Evolutionary conservation across 768 basidiomycete genomes (phyloP), one percentile per base, ranked within the genome.

Genomic region (Lyophyllum atratum): DNA sequence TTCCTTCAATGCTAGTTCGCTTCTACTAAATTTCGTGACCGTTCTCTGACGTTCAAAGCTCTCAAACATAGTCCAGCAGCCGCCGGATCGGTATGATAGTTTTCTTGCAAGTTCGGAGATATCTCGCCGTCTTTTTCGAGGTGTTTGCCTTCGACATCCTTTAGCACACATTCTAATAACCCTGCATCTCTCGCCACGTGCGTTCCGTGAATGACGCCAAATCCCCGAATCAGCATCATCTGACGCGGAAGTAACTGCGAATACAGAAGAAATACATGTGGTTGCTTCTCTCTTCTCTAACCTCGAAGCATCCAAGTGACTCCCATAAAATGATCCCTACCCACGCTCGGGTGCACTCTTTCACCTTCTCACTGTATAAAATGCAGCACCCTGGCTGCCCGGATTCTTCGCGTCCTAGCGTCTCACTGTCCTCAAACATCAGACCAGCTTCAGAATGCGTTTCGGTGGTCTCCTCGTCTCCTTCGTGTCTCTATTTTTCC

Each of bases 401-500:
- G 26, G 2, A 29, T 6, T 24, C 43, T 19, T 29, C 22, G 45
- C 26, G 45, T 46, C 45, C 28, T 47, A 52, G 15, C 22, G 14
- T 53, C 34, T 34, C 31, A 31, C n/a, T 21, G 12, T 12, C 15
- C 17, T 46, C 14, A 7, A 28, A 43, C 42, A 24, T 40, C 25
- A 37, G 22, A 46, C 8, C 34, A 52, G 17, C 51, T 40, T 45
- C 17, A 54, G 17, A 19, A 62, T 62, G 61, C 61, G 49, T 26
- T 50, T 54, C 37, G 26, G 42, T 21, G 34, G 19, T 14, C 25
- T 62, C 22, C 31, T 62, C 17, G 64, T 66, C 44, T 67, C 69
- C 25, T 57, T 73, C 44, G 40, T 68, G 48, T 64, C 66, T 34
- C 59, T 62, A 47, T 56, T 71, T 21, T 60, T 69, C 53, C 59